Evolutionary conservation across 106 monocot species (phyloP), one percentile per base, ranked within the genome.

Genomic region (Acorus calamus): DNA sequence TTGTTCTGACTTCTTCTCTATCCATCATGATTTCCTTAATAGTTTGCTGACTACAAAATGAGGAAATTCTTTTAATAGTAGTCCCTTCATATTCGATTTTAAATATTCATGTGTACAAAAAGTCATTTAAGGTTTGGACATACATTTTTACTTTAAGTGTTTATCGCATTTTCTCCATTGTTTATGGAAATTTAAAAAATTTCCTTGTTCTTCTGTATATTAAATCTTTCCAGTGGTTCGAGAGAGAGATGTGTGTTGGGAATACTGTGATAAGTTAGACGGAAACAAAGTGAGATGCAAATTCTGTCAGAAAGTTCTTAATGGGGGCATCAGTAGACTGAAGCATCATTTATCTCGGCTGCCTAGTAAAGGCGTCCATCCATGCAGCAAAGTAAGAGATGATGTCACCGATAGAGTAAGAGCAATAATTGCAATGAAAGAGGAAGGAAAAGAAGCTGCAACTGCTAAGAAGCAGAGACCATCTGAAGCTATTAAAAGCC

Each of bases 241-340:
- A 50, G 94, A 94, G 70, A 89, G 74, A 73, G 94, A 94, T 77
- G 86, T 76, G 4, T 94, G 94, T 50, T 94, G 94, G 94, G 94
- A 94, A 57, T 94, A 89, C 60, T 94, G 94, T 64, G 94, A 94
- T 56, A 94, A 84, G 62, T 55, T 94, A 75, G 94, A 94, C 47
- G 94, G 89, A 45, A 94, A 94, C 79, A 94, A 89, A 55, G 94
- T 94, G 51, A 72, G 81, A 71, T 94, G 94, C 75, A 94, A 80
- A 59, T 94, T 94, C 58, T 94, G 94, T 57, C 76, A 74, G 14
- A 94, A 87, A 76, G 75, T 94, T 48, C 62, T 94, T 42, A 89
- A 94, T 55, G 94, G 94, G 10, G 94, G 94, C 56, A 94, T 94
- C 55, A 94, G 89, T 69, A 79, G 94, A 62, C 74, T 94, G 74